phyloP scores from a whole-genome alignment of 2,329 filamentous ascomycete species.

The Diaporthe citri region DNA sequence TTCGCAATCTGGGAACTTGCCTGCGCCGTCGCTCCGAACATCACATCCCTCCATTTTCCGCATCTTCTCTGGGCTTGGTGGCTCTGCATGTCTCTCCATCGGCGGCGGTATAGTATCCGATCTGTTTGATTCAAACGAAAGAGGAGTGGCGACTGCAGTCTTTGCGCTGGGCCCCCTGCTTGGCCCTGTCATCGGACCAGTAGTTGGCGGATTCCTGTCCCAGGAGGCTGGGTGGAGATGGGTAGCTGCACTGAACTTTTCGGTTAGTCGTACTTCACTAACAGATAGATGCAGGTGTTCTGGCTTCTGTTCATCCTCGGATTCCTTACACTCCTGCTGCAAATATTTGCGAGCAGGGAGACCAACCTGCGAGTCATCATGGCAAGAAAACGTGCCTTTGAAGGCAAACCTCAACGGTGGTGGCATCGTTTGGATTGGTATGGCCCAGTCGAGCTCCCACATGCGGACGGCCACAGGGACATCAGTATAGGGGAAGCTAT shows the following conservation, averaged over 20 bases:
- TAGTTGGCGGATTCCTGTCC: conserved; percentile 81
- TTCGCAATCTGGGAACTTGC: neutral
- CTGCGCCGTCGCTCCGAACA: conserved; percentile 77
- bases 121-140: conserved; percentile 84
- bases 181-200: conserved; percentile 81
- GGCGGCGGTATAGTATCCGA: conserved; percentile 87
- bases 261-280: neutral
- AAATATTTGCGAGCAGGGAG: conserved; percentile 3
- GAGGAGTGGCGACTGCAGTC: conserved; percentile 89
- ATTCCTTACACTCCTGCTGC: neutral
- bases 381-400: conserved; percentile 6
- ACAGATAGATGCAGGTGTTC: neutral
- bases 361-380: neutral
- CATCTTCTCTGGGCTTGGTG: conserved; percentile 84
- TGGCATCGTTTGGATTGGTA: conserved; percentile 11
- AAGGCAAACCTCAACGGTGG: neutral
- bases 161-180: conserved; percentile 87
- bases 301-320: neutral
- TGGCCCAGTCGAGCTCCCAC: conserved; percentile 4
- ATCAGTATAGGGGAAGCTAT: conserved; percentile 6
- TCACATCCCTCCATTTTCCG: conserved; percentile 80
- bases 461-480: neutral
- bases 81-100: conserved; percentile 87
- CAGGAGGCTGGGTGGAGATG: conserved; percentile 82
- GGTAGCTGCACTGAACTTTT: conserved; percentile 56